These are phyloP conservation scores for Heritiera fomes DNA, from an alignment of 345 rosid species.

Conservation along the genomic window DNA sequence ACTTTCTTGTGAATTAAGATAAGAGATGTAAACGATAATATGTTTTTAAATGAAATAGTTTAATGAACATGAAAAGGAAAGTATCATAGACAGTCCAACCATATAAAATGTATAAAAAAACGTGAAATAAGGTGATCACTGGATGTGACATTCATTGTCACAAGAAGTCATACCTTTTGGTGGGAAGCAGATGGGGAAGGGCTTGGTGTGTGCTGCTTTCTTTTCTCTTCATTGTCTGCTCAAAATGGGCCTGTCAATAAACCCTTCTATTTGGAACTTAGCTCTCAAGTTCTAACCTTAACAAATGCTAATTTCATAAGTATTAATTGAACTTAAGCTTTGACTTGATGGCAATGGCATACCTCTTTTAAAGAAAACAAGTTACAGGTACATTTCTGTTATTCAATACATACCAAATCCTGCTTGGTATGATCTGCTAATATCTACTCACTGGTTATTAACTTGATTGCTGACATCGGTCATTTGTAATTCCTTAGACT, in stretches of 20 bases:
- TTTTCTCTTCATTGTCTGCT: constrained; percentile 34
- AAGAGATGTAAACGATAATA: no score
- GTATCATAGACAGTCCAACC: no score
- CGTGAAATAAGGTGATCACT: no score
- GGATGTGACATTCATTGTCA: constrained; percentile 26
- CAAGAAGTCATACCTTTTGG: constrained; percentile 12
- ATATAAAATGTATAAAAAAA: no score
- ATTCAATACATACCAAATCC: neutral
- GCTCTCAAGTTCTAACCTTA: neutral
- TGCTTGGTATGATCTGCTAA: neutral
- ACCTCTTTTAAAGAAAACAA: neutral
- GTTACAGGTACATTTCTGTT: neutral
- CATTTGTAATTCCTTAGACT: constrained; percentile 20
- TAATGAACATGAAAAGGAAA: no score
- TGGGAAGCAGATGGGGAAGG: constrained; percentile 32
- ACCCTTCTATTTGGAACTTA: constrained; percentile 14
- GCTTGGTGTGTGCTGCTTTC: constrained; percentile 19
- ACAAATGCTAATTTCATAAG: neutral
- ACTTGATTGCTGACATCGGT: neutral
- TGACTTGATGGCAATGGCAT: no score
- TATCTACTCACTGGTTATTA: neutral
- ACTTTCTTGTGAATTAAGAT: no score
- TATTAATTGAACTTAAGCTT: neutral
- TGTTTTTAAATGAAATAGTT: no score
- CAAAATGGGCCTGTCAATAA: constrained; percentile 22